Evolutionary conservation across 805 yeast species (phyloP).

Genomic region (Ogataea minuta): DNA sequence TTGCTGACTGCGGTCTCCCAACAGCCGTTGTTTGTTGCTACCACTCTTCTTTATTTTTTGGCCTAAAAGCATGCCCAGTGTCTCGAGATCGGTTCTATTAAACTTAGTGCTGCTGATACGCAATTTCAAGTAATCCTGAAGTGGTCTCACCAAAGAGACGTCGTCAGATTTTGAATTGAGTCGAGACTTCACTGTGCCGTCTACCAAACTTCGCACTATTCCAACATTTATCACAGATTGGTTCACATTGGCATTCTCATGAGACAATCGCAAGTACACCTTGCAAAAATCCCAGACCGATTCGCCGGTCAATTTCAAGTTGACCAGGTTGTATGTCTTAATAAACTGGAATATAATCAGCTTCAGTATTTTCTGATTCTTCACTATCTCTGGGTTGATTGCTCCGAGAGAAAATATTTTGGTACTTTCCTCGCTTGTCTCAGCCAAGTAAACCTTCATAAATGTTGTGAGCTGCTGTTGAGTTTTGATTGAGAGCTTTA

Average conservation of each 20-base stretch:
- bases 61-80: conserved; percentile 48
- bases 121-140: conserved; percentile 54
- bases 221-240: conserved; percentile 32
- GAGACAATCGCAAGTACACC: conserved; percentile 45
- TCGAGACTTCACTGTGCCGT: conserved; percentile 50
- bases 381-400: conserved; percentile 63
- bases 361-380: conserved; percentile 49
- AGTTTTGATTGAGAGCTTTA: conserved; percentile 48
- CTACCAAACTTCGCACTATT: conserved; percentile 50
- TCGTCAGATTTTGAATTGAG: conserved; percentile 50
- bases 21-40: conserved; percentile 5
- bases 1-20: not conserved
- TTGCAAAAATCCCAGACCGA: conserved; percentile 63
- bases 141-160: conserved; percentile 40
- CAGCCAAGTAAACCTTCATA: conserved; percentile 55
- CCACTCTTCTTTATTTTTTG: conserved; percentile 24
- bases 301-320: conserved; percentile 57
- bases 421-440: conserved; percentile 58
- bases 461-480: conserved; percentile 58
- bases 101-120: conserved; percentile 49
- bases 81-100: conserved; percentile 42
- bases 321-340: conserved; percentile 51
- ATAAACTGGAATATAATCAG: conserved; percentile 50
- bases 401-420: conserved; percentile 68
- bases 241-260: conserved; percentile 27